phyloP scores from a whole-genome alignment of 768 basidiomycete genomes.

The Pisolithus tinctorius region DNA sequence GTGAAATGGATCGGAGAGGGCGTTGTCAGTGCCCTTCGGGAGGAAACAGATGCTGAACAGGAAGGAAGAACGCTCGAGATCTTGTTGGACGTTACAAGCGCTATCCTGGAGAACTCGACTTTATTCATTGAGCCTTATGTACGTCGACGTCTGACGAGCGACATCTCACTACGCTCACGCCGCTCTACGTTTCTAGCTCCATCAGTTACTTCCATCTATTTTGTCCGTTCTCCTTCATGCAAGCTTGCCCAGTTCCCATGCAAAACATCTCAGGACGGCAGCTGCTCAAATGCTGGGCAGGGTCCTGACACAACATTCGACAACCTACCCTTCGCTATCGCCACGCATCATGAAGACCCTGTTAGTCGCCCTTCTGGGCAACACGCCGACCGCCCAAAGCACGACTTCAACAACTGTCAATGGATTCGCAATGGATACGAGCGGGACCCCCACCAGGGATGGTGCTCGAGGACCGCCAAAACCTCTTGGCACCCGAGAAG shows the following conservation, averaged over 20 bases:
- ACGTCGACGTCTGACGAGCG: constrained; percentile 26
- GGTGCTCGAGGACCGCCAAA: constrained; percentile 32
- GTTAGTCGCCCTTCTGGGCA: constrained; percentile 67
- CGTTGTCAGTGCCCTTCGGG: constrained; percentile 55
- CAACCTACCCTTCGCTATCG: constrained; percentile 83
- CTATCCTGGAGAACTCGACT: constrained; percentile 78
- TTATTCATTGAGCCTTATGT: constrained; percentile 97
- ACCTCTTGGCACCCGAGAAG: constrained; percentile 77
- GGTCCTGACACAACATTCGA: constrained; percentile 73
- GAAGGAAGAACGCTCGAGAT: constrained; percentile 74
- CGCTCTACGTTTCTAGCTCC: constrained; percentile 50
- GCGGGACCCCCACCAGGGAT: constrained; percentile 35
- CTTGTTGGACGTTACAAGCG: constrained; percentile 76
- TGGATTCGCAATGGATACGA: constrained; percentile 19
- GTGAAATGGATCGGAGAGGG: constrained; percentile 94
- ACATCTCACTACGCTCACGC: neutral
- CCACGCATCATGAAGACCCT: constrained; percentile 93
- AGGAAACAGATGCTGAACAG: constrained; percentile 45
- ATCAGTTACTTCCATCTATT: constrained; percentile 91
- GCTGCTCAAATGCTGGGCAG: constrained; percentile 83
- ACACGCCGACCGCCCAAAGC: constrained; percentile 5
- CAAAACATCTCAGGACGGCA: constrained; percentile 68
- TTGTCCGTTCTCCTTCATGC: constrained; percentile 89
- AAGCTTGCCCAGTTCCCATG: constrained; percentile 64
- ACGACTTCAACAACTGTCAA: constrained; percentile 15